Percentiles rank a stretch among this genome's conserved stretches.
These are phyloP conservation scores for Xanthoparmelia taractica DNA, from an alignment of 495 filamentous ascomycete species.

Conservation along the genomic window DNA sequence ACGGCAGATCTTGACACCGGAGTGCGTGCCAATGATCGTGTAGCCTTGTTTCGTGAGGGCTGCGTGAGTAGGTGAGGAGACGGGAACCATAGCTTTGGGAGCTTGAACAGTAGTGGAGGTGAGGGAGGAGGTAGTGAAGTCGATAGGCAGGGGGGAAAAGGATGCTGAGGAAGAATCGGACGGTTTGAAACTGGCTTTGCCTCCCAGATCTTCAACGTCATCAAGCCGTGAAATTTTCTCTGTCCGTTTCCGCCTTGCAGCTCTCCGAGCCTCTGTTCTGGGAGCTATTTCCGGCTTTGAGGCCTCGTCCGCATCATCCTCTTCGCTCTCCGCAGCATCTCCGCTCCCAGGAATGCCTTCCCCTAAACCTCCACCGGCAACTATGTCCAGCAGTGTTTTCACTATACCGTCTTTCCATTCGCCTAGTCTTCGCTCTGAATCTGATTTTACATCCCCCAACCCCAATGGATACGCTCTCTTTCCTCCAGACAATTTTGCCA, in stretches of 20 bases:
- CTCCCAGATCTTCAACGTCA: conserved; percentile 81
- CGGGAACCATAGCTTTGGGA: conserved; percentile 87
- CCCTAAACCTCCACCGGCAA: conserved; percentile 56
- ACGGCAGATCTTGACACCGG: conserved; percentile 93
- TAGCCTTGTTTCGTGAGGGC: conserved; percentile 95
- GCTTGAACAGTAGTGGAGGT: conserved; percentile 44
- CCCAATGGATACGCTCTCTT: conserved; percentile 80
- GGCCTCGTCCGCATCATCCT: conserved; percentile 56
- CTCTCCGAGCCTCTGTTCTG: conserved; percentile 15
- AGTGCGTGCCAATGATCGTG: conserved; percentile 88
- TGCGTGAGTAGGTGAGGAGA: conserved; percentile 75
- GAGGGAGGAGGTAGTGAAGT: conserved; percentile 55
- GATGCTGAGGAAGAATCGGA: conserved; percentile 10
- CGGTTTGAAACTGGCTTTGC: conserved; percentile 13
- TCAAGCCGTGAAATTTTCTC: conserved; percentile 44
- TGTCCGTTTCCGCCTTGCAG: conserved; percentile 29
- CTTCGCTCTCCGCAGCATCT: conserved; percentile 74
- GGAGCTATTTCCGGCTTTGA: background rate
- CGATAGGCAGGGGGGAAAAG: conserved; percentile 60
- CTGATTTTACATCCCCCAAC: conserved; percentile 74
- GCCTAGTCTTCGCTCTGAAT: conserved; percentile 52
- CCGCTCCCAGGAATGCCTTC: conserved; percentile 77
- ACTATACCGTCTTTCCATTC: conserved; percentile 75
- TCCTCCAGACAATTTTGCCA: conserved; percentile 78
- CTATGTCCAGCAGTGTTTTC: conserved; percentile 59